These are phyloP conservation scores for Penicillium subrubescens DNA, from an alignment of 495 filamentous ascomycete genomes.

Conservation along the genomic window DNA sequence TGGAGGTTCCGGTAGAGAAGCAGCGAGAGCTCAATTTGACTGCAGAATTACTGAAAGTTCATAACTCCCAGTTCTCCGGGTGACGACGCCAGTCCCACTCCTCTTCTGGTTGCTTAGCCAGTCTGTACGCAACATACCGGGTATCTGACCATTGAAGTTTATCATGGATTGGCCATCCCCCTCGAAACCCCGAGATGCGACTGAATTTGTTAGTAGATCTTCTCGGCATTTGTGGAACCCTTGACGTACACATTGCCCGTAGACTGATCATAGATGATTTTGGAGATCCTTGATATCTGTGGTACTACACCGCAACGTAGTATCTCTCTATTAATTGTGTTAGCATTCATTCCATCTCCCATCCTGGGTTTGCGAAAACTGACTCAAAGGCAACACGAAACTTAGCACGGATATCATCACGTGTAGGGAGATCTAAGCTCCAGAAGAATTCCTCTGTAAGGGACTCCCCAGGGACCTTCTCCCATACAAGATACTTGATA, in stretches of 20 bases:
- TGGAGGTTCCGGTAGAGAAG: too few relatives aligned
- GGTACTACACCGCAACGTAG: conserved; percentile 14
- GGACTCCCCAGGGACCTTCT: conserved; percentile 21
- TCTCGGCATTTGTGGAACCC: conserved; percentile 1
- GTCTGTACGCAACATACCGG: conserved; percentile 3
- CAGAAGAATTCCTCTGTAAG: conserved; percentile 24
- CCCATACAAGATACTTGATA: conserved; percentile 21
- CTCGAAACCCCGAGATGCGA: conserved; percentile 24
- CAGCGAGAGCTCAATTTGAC: too few relatives aligned
- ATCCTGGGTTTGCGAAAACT: conserved; percentile 11
- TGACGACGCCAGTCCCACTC: conserved; percentile 7
- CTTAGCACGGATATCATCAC: conserved; percentile 16
- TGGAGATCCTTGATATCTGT: conserved; percentile 12
- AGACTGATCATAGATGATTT: conserved; percentile 23
- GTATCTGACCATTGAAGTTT: conserved; percentile 19
- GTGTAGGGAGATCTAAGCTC: conserved; percentile 14
- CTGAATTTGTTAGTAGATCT: conserved; percentile 18
- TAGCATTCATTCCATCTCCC: neutral
- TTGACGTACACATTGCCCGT: conserved; percentile 19
- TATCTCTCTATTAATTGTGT: conserved; percentile 17
- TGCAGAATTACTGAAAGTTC: too few relatives aligned
- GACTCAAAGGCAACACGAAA: conserved; percentile 20
- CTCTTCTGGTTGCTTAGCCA: neutral
- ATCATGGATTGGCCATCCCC: conserved; percentile 21
- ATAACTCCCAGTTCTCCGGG: conserved; percentile 7